Base-by-base conservation (phyloP, 176 grass and related monocot genomes). In the Pharus latifolius region DNA sequence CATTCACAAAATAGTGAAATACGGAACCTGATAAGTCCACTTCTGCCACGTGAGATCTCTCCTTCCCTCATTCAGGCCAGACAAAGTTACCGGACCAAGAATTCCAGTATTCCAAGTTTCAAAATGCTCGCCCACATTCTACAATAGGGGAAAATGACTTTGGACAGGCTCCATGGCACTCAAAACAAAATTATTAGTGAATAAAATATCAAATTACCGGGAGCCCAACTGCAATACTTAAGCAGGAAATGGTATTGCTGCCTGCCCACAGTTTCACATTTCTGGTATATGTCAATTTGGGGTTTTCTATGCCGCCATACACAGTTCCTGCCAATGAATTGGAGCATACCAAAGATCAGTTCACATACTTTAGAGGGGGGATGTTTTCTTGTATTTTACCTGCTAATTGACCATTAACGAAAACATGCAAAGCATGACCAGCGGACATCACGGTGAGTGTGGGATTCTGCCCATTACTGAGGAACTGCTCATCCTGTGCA, bases 81-180 rank as follows among this genome's bases (percentile, higher is more conserved):
- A 30, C 56, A 99, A 61, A 41, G 65, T 91, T 18, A 99, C 95
- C 23, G 95, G 95, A 61, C 95, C 95, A 34, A 99, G 90, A 78
- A 99, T 84, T 70, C 95, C 95, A 57, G 95, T 90, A 88, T 99
- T 99, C 95, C 90, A 99, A 65, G 87, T 99, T 79, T 94, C 95
- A 19, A 99, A 99, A 86, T 94, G 95, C 59, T 99, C 95, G 54
- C 95, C 95, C 17, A 94, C 73, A 56, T 99, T 94, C 95, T 99
- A 83, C 13, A 56, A 68, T 38, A 26, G 15, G 76, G 30, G 32
- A 17, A 63, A 84, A 84, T 32, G 1, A 84, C 14, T 76, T 32
- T 28, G 15, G 11, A 2, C 16, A 26, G 9, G 42, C 10, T 78
- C 10, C 20, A 37, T 70, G 14, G 1, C 32, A 63, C 10, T 22